Evolutionary conservation across 1,284 basidiomycete species (phyloP), one percentile per base, ranked within the genome.

Genomic region (Baeospora myosura): DNA sequence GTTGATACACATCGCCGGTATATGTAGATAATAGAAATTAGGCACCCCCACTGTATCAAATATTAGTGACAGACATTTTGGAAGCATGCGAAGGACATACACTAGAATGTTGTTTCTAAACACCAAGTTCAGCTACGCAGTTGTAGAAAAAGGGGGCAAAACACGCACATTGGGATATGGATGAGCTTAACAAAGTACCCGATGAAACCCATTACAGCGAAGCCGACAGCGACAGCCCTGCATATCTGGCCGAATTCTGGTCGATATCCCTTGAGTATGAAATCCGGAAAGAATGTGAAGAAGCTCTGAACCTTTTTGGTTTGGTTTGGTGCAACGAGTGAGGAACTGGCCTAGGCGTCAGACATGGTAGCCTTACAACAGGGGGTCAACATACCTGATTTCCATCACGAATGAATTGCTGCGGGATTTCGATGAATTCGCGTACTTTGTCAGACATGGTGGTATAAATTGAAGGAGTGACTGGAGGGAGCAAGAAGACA

Each of bases 161-260:
- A 37, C 40, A 78, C 88, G 69, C 54, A 92, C 89, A 95, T 93
- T 52, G 91, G 91, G 63, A 95, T 94, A 66, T 95, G 91, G 55
- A 95, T 92, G 51, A 95, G 78, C 67, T 94, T 94, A 52, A 95
- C 91, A 59, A 95, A 84, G 69, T 92, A 95, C 8, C 91, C 91
- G 62, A 95, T 93, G 74, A 94, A 90, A n/a, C 93, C 93, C 91
- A 96, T 96, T 53, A 97, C 88, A 41, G 81, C 88, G 58, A 97
- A 97, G 14, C 93, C 93, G 50, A 96, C 83, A 2, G 90, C 90
- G 45, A 97, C 89, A 34, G 93, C 93, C 60, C 82, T 83, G 69
- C 84, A 95, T 52, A 97, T 93, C 62, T 94, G 90, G 40, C 79
- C 57, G 65, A 91, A 97, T 62, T 97, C 93, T 96, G 60, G n/a